Conservation (phyloP, 23 red algal species). For the Gracilariopsis chorda region DNA sequence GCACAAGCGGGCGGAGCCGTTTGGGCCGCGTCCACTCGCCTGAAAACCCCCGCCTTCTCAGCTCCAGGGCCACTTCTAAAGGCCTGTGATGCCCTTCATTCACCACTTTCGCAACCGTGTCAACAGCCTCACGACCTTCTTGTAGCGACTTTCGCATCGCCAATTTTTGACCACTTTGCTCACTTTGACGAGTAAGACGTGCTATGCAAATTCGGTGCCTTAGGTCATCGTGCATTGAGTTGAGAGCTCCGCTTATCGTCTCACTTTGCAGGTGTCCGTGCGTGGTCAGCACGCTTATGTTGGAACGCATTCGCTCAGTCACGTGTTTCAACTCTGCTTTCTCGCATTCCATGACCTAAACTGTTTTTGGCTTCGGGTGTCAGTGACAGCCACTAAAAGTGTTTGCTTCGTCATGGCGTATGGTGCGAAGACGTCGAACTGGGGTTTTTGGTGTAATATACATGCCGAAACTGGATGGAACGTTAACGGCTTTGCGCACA, state of each 20-base stretch:
- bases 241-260: background rate
- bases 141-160: background rate
- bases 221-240: background rate
- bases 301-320: background rate
- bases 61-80: background rate
- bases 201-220: background rate
- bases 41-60: background rate
- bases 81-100: background rate
- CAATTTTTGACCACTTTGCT: background rate
- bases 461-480: too few relatives aligned
- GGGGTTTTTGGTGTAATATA: too few relatives aligned
- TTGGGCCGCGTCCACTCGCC: constrained; percentile 4
- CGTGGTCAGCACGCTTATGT: background rate
- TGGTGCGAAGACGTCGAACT: too few relatives aligned
- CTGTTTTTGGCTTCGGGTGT: too few relatives aligned
- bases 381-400: too few relatives aligned
- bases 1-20: background rate
- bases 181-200: background rate
- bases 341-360: background rate
- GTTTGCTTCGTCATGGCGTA: too few relatives aligned
- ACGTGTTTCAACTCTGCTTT: background rate
- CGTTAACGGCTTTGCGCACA: too few relatives aligned
- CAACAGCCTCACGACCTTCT: background rate
- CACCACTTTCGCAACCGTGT: background rate
- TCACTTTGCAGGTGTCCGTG: background rate